A percentile compares a stretch with the other conserved stretches of the same genome.
phyloP scores from a whole-genome alignment of 768 basidiomycete genomes.

The Leccinum imitatum region DNA sequence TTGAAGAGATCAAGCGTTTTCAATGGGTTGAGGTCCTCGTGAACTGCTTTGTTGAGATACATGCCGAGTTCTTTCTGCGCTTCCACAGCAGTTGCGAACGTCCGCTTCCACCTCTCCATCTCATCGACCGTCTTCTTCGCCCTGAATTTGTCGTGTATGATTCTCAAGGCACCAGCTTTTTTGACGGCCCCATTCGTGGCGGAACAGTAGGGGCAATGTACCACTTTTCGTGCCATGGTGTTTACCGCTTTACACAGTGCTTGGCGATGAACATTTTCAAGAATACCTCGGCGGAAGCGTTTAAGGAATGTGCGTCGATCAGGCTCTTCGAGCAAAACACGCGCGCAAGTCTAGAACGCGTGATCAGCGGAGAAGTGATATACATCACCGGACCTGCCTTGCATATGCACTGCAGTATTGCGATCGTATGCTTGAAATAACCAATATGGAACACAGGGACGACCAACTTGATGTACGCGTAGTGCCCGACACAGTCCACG shows the following conservation, averaged over 20 bases:
- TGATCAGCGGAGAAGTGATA: background rate
- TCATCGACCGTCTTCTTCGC: slow-evolving; percentile 90
- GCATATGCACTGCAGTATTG: slow-evolving; percentile 93
- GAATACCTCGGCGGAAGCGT: slow-evolving; percentile 84
- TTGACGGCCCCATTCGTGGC: slow-evolving; percentile 95
- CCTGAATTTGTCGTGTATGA: slow-evolving; percentile 96
- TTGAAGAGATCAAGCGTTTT: slow-evolving; percentile 92
- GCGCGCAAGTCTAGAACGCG: slow-evolving; percentile 75
- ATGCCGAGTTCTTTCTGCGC: slow-evolving; percentile 83
- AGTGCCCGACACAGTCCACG: slow-evolving; percentile 96
- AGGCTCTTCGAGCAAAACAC: slow-evolving; percentile 83
- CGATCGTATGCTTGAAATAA: slow-evolving; percentile 94
- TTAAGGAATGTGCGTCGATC: slow-evolving; percentile 83
- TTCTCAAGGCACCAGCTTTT: slow-evolving; percentile 91
- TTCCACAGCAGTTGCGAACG: slow-evolving; percentile 78
- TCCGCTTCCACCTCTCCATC: slow-evolving; percentile 83
- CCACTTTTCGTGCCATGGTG: slow-evolving; percentile 80
- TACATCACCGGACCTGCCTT: slow-evolving; percentile 53
- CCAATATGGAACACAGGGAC: slow-evolving; percentile 99
- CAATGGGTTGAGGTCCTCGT: slow-evolving; percentile 92
- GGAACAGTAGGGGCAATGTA: slow-evolving; percentile 91
- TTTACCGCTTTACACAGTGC: slow-evolving; percentile 83
- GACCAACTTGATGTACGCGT: slow-evolving; percentile 96
- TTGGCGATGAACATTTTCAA: slow-evolving; percentile 92
- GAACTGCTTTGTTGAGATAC: slow-evolving; percentile 83